Percentiles rank a stretch among this genome's conserved stretches.
These are phyloP conservation scores for Sclerospora graminicola DNA, from an alignment of 352 stramenopile species.

Conservation along the genomic window DNA sequence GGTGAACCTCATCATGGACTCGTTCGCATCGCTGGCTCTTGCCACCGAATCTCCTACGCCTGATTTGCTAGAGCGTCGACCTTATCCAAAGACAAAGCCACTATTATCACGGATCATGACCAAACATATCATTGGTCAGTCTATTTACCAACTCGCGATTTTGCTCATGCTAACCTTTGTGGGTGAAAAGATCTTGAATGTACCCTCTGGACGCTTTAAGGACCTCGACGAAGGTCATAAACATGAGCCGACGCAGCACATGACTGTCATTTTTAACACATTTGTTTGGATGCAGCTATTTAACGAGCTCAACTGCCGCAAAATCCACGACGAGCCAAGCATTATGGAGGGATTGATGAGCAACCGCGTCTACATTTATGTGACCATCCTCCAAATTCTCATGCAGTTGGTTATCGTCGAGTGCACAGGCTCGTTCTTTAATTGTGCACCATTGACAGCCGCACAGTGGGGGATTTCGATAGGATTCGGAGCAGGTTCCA, in stretches of 20 bases:
- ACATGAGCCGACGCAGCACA: conserved; percentile 78
- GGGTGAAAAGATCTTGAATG: conserved; percentile 39
- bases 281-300: conserved; percentile 97
- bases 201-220: conserved; percentile 32
- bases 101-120: conserved; percentile 91
- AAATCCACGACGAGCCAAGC: conserved; percentile 87
- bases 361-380: conserved; percentile 90
- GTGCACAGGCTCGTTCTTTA: conserved; percentile 79
- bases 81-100: conserved; percentile 83
- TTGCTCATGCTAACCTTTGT: conserved; percentile 84
- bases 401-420: conserved; percentile 94
- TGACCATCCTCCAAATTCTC: conserved; percentile 84
- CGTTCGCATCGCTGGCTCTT: conserved; percentile 90
- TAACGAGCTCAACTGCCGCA: conserved; percentile 76
- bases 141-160: conserved; percentile 83
- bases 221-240: conserved; percentile 26
- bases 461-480: conserved; percentile 39
- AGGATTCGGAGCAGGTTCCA: no score
- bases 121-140: conserved; percentile 90
- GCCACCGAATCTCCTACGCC: conserved; percentile 87
- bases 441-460: conserved; percentile 35
- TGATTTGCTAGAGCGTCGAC: conserved; percentile 78
- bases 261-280: conserved; percentile 96
- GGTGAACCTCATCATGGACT: conserved; percentile 98
- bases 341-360: conserved; percentile 86